Conservation (phyloP, 352 stramenopile species). For the Hyaloperonospora arabidopsidis region DNA sequence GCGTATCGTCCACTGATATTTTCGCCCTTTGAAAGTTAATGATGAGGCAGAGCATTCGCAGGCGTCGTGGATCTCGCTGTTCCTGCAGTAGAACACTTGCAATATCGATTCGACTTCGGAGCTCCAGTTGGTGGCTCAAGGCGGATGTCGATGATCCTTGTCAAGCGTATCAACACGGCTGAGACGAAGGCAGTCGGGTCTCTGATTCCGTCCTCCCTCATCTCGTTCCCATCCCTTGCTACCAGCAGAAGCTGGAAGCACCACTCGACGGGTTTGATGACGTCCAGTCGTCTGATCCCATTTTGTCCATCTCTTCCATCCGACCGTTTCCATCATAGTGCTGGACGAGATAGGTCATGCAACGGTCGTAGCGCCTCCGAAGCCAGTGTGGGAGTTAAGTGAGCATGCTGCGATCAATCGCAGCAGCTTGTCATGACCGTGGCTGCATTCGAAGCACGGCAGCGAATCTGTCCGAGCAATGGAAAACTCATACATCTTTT, state of each 20-base stretch:
- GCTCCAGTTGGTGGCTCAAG: too few relatives aligned
- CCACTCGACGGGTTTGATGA: constrained; percentile 5
- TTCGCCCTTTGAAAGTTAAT: too few relatives aligned
- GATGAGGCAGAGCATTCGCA: too few relatives aligned
- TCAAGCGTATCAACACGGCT: constrained; percentile 4
- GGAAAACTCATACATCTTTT: too few relatives aligned
- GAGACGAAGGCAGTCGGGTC: constrained; percentile 18
- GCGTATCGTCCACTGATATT: too few relatives aligned
- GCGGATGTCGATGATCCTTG: too few relatives aligned
- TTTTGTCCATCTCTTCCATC: constrained; percentile 14
- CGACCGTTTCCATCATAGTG: constrained; percentile 21
- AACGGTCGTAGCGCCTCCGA: constrained; percentile 14
- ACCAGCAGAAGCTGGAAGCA: too few relatives aligned
- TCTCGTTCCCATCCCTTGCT: too few relatives aligned
- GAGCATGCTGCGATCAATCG: constrained; percentile 21
- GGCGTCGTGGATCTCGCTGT: too few relatives aligned
- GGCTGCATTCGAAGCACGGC: constrained; percentile 14
- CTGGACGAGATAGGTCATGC: constrained; percentile 13
- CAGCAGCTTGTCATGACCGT: constrained; percentile 16
- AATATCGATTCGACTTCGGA: too few relatives aligned
- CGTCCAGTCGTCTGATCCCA: constrained; percentile 16
- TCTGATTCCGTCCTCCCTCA: too few relatives aligned
- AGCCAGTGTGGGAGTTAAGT: constrained; percentile 13
- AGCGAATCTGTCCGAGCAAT: constrained; percentile 19
- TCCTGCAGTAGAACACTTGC: too few relatives aligned